phyloP scores from a whole-genome alignment of 345 rosid genomes.

The Arabis hirsuta region DNA sequence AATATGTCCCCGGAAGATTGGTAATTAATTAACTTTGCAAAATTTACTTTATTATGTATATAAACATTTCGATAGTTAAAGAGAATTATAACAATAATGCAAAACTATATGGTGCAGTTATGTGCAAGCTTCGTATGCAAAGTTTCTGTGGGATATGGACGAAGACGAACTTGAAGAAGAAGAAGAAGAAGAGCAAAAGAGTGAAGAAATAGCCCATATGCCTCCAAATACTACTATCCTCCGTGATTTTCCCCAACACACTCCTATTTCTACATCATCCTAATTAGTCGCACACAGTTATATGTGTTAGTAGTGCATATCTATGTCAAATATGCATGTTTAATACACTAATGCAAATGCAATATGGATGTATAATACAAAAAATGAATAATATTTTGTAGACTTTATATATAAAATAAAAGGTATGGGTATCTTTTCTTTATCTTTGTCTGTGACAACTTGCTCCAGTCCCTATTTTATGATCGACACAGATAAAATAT shows the following conservation, averaged over 20 bases:
- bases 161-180: slow-evolving; percentile 54
- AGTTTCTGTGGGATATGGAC: slow-evolving; percentile 70
- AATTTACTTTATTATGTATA: too few relatives aligned
- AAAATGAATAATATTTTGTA: background rate
- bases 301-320: background rate
- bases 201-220: slow-evolving; percentile 14
- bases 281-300: slow-evolving; percentile 5
- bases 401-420: background rate
- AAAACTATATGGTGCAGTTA: slow-evolving; percentile 48
- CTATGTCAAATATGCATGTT: background rate
- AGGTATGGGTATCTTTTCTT: background rate
- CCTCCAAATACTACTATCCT: slow-evolving; percentile 20
- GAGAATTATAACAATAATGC: slow-evolving; percentile 16
- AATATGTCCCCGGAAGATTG: slow-evolving; percentile 65
- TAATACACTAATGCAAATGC: background rate
- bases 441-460: background rate
- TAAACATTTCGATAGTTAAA: background rate
- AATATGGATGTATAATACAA: slow-evolving; percentile 30
- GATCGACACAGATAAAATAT: background rate
- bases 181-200: slow-evolving; percentile 17
- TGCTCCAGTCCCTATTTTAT: background rate
- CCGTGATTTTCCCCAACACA: slow-evolving; percentile 39
- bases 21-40: slow-evolving; percentile 47
- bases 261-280: slow-evolving; percentile 35
- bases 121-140: slow-evolving; percentile 75